Conservation (phyloP, 768 basidiomycete species). For the Boletellus ananiceps region DNA sequence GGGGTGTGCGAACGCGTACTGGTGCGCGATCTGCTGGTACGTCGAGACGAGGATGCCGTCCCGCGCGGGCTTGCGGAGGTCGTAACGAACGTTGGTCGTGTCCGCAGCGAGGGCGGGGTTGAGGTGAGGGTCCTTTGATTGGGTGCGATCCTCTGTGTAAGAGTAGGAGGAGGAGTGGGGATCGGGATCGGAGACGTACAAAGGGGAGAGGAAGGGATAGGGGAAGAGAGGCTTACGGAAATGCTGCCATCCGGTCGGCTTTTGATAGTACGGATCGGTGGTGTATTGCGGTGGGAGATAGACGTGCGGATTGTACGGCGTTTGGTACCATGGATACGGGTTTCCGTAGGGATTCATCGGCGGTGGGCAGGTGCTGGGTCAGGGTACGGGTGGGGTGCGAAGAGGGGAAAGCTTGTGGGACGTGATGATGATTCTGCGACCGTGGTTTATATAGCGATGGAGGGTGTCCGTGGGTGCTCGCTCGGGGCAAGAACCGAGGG, state of each 20-base stretch:
- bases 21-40: slow-evolving; percentile 36
- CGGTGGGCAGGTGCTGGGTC: not conserved
- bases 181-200: not conserved
- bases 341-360: slow-evolving; percentile 25
- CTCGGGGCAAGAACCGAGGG: not conserved
- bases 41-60: slow-evolving; percentile 40
- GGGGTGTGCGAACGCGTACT: slow-evolving; percentile 36
- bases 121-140: slow-evolving; percentile 46
- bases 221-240: slow-evolving; percentile 9
- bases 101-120: slow-evolving; percentile 53
- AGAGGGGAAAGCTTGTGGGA: not conserved
- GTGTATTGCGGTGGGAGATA: slow-evolving; percentile 23
- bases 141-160: slow-evolving; percentile 14
- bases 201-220: not conserved
- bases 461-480: slow-evolving; percentile 9
- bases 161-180: not conserved
- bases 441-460: slow-evolving; percentile 10
- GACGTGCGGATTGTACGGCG: slow-evolving; percentile 28
- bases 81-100: slow-evolving; percentile 45
- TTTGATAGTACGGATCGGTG: slow-evolving; percentile 11
- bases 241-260: slow-evolving; percentile 11
- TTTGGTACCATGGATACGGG: slow-evolving; percentile 21
- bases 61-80: slow-evolving; percentile 41
- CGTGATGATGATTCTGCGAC: not conserved
- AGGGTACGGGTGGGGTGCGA: slow-evolving; percentile 3